Evolutionary conservation across 2,329 filamentous ascomycete species (phyloP), one percentile per base, ranked within the genome.

Genomic region (Sclerotinia sclerotiorum): DNA sequence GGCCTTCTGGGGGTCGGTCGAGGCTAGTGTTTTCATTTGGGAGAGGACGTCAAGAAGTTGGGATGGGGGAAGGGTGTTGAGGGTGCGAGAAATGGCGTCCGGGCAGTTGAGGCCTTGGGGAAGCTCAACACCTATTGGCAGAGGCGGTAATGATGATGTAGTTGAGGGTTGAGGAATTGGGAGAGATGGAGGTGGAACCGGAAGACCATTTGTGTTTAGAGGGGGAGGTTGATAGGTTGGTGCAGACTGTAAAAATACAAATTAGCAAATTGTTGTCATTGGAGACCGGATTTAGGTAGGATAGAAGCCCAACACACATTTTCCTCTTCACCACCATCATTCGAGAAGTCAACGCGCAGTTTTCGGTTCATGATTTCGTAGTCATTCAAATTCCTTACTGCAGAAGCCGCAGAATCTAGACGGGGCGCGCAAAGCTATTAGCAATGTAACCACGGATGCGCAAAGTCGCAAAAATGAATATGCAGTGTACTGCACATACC

Each of bases 301-400:
- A 39, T 42, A 39, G 27, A 57, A 57, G 51, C 35, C 42, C 48
- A 49, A 49, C 70, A 65, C 67, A 72, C 70, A 80, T 71, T 84
- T 68, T 82, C 87, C 68, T 90, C 88, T 70, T 89, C 88, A 71
- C 86, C 85, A 56, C 88, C 90, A 78, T 97, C 94, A 79, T 97
- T 97, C 69, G 92, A 95, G 80, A 96, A 99, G 80, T 98, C 95
- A 68, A 99, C 95, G 70, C 94, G 88, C 72, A 99, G 85, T 79
- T 97, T 97, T 76, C 95, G 88, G 67, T 93, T 93, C 89, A 97
- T 96, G 77, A 97, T 89, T 79, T 98, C 94, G 81, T 93, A 90
- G 79, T 97, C 93, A 81, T 98, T 97, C 65, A 98, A 83, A 78
- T 99, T 98, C 74, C 94, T 90, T 60, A 98, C 94, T 2, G 95